Percentiles rank a stretch among this genome's conserved stretches.
Conservation (phyloP, 306 rosid species). For the Cucurbita moschata region DNA sequence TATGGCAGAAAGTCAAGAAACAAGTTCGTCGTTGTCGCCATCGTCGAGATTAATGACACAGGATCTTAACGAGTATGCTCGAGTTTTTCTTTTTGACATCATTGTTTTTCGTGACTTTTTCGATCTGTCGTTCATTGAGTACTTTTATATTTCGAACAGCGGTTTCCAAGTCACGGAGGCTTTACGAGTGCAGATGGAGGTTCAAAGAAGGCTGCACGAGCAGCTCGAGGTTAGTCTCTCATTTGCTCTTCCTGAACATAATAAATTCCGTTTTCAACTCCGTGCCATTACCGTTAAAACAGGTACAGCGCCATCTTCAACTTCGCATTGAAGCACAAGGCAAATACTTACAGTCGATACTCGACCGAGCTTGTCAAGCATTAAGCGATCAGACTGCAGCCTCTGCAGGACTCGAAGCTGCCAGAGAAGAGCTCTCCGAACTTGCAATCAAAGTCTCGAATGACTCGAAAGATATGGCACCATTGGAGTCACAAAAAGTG, state of each 20-base stretch:
- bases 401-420: constrained; percentile 29
- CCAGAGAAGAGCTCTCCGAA: constrained; percentile 40
- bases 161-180: constrained; percentile 53
- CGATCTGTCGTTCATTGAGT: background rate
- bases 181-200: constrained; percentile 49
- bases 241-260: background rate
- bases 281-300: background rate
- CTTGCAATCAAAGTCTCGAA: constrained; percentile 30
- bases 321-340: constrained; percentile 51
- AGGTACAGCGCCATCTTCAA: constrained; percentile 53
- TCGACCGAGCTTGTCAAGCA: constrained; percentile 43
- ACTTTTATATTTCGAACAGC: constrained; percentile 15
- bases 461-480: constrained; percentile 23
- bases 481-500: constrained; percentile 16
- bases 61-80: constrained; percentile 28
- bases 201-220: constrained; percentile 47
- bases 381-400: constrained; percentile 30
- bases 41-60: constrained; percentile 29
- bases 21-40: constrained; percentile 33
- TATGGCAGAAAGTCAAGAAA: constrained; percentile 44
- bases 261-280: background rate
- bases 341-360: constrained; percentile 42
- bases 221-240: constrained; percentile 40
- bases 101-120: background rate
- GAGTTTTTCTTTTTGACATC: background rate